Evolutionary conservation across 805 yeast species (phyloP), one percentile per base, ranked within the genome.

Genomic region (Pichia heedii): DNA sequence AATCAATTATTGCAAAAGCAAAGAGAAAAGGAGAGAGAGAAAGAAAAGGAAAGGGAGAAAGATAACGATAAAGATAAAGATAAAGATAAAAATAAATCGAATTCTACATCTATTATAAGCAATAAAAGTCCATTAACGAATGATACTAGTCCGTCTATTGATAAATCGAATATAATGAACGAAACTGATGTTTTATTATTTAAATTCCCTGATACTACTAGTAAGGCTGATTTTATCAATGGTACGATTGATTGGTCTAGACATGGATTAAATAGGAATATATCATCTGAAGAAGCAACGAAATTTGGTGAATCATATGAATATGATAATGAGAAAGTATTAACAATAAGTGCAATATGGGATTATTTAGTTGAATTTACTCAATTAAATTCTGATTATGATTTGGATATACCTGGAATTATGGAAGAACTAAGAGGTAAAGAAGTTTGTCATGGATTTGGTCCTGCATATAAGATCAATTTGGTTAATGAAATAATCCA

Each of bases 321-420:
- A 46, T 40, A 50, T 47, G 51, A 62, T 34, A 66, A 65, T 12
- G 60, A 63, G 26, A 71, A 73, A 53, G 67, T 84, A 36, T 63
- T 85, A 47, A 85, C 88, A 0, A 67, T 84, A 0, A 77, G 84
- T 18, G 93, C 90, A 2, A 80, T 84, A 2, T 87, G 95, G 95
- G 90, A 86, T 57, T 82, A 81, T 56, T 61, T 87, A 38, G 63
- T 71, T 50, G 66, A 68, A 46, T 62, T 70, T 21, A 75, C 70
- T 44, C 69, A 67, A 35, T 61, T 67, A n/a, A 69, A 73, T 41
- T 73, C 76, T 29, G 70, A 66, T 33, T 55, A 61, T 20, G 71
- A 71, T 9, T 54, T 83, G 34, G 83, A 83, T 55, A 65, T 83
- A 36, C 61, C 68, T n/a, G 64, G 60, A 32, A 74, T 85, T 3